These are phyloP conservation scores for Blumeria graminis DNA, from an alignment of 2,329 filamentous ascomycete species.

Conservation along the genomic window DNA sequence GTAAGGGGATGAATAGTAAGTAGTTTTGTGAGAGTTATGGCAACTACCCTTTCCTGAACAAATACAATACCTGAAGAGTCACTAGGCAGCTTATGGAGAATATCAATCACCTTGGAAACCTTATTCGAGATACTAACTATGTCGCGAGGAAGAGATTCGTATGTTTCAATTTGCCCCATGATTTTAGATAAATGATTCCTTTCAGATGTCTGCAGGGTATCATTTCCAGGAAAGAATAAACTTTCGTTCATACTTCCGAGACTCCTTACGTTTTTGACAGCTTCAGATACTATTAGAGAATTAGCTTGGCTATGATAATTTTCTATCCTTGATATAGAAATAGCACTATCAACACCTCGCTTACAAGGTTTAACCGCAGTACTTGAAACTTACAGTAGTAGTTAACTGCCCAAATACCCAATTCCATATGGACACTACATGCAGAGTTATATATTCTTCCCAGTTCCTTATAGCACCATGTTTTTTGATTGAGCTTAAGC, in stretches of 20 bases:
- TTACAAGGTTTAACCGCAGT: no score
- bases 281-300: conserved; percentile 17
- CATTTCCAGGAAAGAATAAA: conserved; percentile 15
- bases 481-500: conserved; percentile 21
- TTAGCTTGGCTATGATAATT: background rate
- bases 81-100: conserved; percentile 21
- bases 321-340: background rate
- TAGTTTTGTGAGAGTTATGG: conserved; percentile 28
- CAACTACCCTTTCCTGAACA: conserved; percentile 35
- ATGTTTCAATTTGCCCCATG: conserved; percentile 18
- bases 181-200: conserved; percentile 28
- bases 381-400: conserved; percentile 22
- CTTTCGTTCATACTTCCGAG: no score
- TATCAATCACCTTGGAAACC: conserved; percentile 27
- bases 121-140: conserved; percentile 28
- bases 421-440: conserved; percentile 25
- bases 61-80: conserved; percentile 37
- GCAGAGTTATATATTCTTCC: conserved; percentile 27
- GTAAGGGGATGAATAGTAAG: conserved; percentile 20
- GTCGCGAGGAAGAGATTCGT: background rate
- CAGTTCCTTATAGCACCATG: conserved; percentile 30
- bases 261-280: conserved; percentile 22
- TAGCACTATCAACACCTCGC: no score
- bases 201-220: conserved; percentile 18
- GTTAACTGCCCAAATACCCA: conserved; percentile 47